These are phyloP conservation scores for Bolboschoenoplectus hybrid DNA, from an alignment of 202 grass and related monocot species.

Conservation along the genomic window DNA sequence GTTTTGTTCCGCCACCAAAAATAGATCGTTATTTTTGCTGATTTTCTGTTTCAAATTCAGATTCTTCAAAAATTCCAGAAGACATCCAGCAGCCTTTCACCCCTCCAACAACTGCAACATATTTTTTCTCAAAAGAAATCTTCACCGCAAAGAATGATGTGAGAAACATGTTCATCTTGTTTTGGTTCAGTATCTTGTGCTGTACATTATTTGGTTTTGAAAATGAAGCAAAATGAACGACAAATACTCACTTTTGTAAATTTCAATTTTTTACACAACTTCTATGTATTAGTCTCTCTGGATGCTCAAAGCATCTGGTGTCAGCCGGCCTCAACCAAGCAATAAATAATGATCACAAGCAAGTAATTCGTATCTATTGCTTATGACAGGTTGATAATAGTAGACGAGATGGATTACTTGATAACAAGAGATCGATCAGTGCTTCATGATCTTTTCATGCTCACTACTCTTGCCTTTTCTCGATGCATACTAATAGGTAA, in stretches of 20 bases:
- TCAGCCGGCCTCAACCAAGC: slow-evolving; percentile 7
- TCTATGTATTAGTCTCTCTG: not conserved
- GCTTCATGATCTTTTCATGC: slow-evolving; percentile 97
- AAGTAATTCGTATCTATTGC: slow-evolving; percentile 30
- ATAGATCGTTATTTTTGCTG: slow-evolving; percentile 19
- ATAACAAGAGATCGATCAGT: slow-evolving; percentile 84
- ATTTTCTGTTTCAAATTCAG: slow-evolving; percentile 52
- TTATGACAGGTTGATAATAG: slow-evolving; percentile 69
- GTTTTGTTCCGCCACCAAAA: not conserved
- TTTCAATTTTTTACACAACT: not conserved
- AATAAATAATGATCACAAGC: slow-evolving; percentile 21
- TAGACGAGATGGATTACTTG: slow-evolving; percentile 96
- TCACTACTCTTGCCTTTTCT: slow-evolving; percentile 75
- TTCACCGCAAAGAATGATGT: slow-evolving; percentile 81
- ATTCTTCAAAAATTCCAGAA: slow-evolving; percentile 72
- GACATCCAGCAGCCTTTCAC: slow-evolving; percentile 45
- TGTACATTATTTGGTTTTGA: not conserved
- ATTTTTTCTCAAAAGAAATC: slow-evolving; percentile 65
- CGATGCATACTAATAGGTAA: slow-evolving; percentile 93
- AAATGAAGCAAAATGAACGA: slow-evolving; percentile 13
- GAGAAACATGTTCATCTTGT: slow-evolving; percentile 33
- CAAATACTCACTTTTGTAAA: not conserved
- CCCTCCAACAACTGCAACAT: slow-evolving; percentile 73
- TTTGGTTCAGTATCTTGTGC: not conserved
- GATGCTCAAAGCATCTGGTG: slow-evolving; percentile 34